Base-by-base conservation (phyloP, 306 rosid genomes). In the Cucumis melo region DNA sequence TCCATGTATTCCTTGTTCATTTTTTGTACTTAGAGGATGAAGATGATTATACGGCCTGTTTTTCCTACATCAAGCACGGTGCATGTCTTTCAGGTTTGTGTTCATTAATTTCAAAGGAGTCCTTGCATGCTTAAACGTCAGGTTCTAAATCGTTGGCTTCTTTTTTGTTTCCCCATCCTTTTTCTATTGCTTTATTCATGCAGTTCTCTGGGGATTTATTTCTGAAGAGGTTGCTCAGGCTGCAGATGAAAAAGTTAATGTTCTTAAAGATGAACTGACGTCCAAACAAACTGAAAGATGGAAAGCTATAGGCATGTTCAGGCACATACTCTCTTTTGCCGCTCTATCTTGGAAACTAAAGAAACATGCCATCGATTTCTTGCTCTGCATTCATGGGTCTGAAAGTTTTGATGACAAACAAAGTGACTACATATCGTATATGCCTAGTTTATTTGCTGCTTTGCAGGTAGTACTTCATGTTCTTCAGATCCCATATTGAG, bases 71-170 rank as follows among this genome's bases (percentile, higher is more conserved):
- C 88, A 90, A 89, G 75, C 91, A 79, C 8, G 96, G 96, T 41
- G 88, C 96, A 53, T 87, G 90, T 36, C 91, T 94, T 84, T 87
- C 96, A 86, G 95, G 99, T 94, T 81, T 77, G 80, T 83, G 78
- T 68, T 76, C 81, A 77, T 77, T 56, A 70, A 74, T 64, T 50
- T 68, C 53, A 44, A 44, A 44, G 34, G n/a, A 20, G 20, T 21
- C 21, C 8, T 14, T 85, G 23, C 23, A 24, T 51, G 23, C 67
- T 56, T 16, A 57, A 29, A 70, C 6, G 19, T 53, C 70, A 21
- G 50, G n/a, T 76, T 64, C 10, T 41, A 78, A 68, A 65, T 77
- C 62, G 15, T 53, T 68, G 48, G 72, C 66, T 46, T 75, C 57
- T 67, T 80, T 38, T 64, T 78, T 75, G 61, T 81, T 58, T 53